Evolutionary conservation across 768 basidiomycete genomes (phyloP), one percentile per base, ranked within the genome.

Genomic region (Neoboletus brunneissimus): DNA sequence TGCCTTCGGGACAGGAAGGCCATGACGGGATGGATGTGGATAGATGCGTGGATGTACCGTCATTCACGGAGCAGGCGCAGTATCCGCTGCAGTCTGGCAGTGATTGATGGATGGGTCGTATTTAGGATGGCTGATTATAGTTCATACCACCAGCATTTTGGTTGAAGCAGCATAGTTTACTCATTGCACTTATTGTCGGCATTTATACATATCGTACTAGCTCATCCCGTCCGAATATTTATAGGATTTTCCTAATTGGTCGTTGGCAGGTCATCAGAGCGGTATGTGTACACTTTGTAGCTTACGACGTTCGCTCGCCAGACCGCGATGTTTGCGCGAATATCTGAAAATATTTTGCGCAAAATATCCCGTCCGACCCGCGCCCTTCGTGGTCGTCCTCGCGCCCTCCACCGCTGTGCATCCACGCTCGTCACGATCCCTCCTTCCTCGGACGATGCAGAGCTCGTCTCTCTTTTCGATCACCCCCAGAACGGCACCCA

Each of bases 381-480:
- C 57, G 69, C 74, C 49, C 76, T 81, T 64, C 75, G 73, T 60
- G 73, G 77, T 53, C 81, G 76, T 57, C 54, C 43, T 20, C 54
- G 10, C 18, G 3, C 35, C 20, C n/a, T 58, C 45, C 48, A 55
- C 53, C 70, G 71, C 56, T 57, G 64, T 51, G 62, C 75, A 69
- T 62, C 81, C 25, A 81, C 79, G 20, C 69, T 77, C 29, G 66
- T 72, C 43, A 72, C 79, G 15, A 79, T 85, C 44, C 85, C 86
- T 18, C 79, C 86, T 15, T 83, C 88, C 18, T 58, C 73, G 44
- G 86, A 89, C 64, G 89, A 91, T 72, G 75, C 75, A 50, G 78
- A 83, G 49, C 78, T 93, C 59, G 78, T 86, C 55, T 74, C 82
- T 16, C 80, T 89, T 55, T 91, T 92, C 70, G 90, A 93, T 74